These are phyloP conservation scores for Colletotrichum scovillei DNA, from an alignment of 2,329 filamentous ascomycete genomes.

Conservation along the genomic window DNA sequence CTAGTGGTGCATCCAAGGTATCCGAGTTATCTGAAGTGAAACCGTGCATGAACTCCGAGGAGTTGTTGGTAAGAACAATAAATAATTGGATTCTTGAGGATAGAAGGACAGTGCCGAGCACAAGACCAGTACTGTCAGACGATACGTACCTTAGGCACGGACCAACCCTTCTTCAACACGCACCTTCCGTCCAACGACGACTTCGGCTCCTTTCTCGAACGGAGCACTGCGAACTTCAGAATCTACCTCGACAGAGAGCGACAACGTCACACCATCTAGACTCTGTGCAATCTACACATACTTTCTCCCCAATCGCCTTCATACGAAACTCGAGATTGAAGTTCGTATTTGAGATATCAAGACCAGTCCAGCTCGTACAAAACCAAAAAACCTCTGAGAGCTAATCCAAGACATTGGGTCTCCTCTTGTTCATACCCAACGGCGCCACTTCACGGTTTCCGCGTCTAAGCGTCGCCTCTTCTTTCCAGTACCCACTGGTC, in stretches of 20 bases:
- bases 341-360: neutral
- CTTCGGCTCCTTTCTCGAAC: neutral
- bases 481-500: neutral
- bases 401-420: neutral
- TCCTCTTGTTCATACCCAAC: neutral
- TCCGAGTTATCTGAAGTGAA: neutral
- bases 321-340: neutral
- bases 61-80: neutral
- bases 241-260: neutral
- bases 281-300: neutral
- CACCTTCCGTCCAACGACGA: neutral
- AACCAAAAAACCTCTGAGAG: neutral
- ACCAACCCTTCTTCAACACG: neutral
- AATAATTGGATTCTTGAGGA: neutral
- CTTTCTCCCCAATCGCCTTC: neutral
- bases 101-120: neutral
- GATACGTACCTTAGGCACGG: neutral
- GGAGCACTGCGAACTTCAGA: neutral
- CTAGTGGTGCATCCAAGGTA: neutral
- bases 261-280: neutral
- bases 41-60: neutral
- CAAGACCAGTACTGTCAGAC: neutral
- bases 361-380: neutral
- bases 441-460: neutral
- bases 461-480: neutral